Base-by-base conservation (phyloP, 1,284 basidiomycete genomes). In the Mrakiaceae sp. region DNA sequence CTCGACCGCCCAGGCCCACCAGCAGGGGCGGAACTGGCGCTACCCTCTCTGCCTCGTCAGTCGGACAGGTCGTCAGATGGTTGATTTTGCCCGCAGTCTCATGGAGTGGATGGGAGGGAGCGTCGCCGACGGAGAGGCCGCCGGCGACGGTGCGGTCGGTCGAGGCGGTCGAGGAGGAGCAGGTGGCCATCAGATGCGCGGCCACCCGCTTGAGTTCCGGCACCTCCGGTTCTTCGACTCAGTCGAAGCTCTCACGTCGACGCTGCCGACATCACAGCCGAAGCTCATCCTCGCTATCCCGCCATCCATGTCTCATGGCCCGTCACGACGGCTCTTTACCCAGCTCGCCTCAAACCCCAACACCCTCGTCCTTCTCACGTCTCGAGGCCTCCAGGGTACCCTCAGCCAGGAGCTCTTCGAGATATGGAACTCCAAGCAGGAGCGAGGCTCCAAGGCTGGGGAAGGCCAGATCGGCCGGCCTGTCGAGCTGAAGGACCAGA, bases 71-170 rank as follows among this genome's bases (percentile, higher is more conserved):
- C 85, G 87, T 68, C 95, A 98, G 75, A 95, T 98, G 85, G 79
- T 98, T 50, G 88, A 90, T 2, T 93, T 95, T 71, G 90, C 96
- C 14, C 80, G 93, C 64, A 95, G 90, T 79, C 88, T 98, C 86
- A 95, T 98, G 84, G 96, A 98, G 75, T 98, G 95, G 94, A 86
- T 98, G 71, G 92, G 94, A 12, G 91, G 92, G 7, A 90, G 90
- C 1, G 87, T 96, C 68, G 90, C 86, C 70, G 90, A 90, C 72
- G 87, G 90, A 70, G 88, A 91, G 67, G 85, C 88, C 0, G 88
- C 87, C 4, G 70, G 73, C 8, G 87, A 89, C 72, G 86, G 87
- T 42, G 82, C 82, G 2, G 78, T 77, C 60, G 73, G 79, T 67
- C 63, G 62, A 70, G 71, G 62, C 46, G 79, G 79, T 64, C 67